Conservation (phyloP, 1,284 basidiomycete genomes). For the Trichosporon sp. region DNA sequence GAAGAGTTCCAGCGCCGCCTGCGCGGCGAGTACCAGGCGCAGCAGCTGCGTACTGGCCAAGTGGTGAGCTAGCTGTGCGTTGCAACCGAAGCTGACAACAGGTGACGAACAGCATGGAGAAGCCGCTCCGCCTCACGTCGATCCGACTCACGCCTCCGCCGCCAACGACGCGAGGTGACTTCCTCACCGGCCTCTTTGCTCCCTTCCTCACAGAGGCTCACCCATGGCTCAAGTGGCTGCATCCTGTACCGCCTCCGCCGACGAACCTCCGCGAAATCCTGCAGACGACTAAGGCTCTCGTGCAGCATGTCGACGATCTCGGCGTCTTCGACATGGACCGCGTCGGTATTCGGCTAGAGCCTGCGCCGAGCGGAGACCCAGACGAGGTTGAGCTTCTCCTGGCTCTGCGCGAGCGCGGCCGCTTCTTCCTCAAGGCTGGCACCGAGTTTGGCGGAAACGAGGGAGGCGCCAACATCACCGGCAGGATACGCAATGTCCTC, state of each 20-base stretch:
- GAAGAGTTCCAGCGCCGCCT: conserved; percentile 61
- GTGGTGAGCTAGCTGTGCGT: conserved; percentile 56
- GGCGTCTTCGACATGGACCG: conserved; percentile 69
- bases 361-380: conserved; percentile 56
- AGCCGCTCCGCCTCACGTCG: conserved; percentile 60
- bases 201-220: conserved; percentile 54
- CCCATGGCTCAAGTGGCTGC: conserved; percentile 29
- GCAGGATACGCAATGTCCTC: conserved; percentile 76
- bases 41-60: conserved; percentile 61
- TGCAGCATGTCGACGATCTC: conserved; percentile 60
- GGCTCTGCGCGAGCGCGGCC: conserved; percentile 66
- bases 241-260: conserved; percentile 39
- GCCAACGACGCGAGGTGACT: conserved; percentile 64
- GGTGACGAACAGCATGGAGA: conserved; percentile 62
- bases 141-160: conserved; percentile 74
- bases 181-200: conserved; percentile 69
- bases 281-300: conserved; percentile 61
- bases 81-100: conserved; percentile 32
- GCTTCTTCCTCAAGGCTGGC: conserved; percentile 74
- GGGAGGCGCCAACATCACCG: conserved; percentile 76
- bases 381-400: conserved; percentile 84
- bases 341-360: conserved; percentile 59
- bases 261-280: conserved; percentile 62
- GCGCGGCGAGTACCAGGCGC: conserved; percentile 69
- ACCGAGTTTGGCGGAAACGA: conserved; percentile 94